phyloP scores from a whole-genome alignment of 805 yeast species.

The Cyberlindnera maclurae region DNA sequence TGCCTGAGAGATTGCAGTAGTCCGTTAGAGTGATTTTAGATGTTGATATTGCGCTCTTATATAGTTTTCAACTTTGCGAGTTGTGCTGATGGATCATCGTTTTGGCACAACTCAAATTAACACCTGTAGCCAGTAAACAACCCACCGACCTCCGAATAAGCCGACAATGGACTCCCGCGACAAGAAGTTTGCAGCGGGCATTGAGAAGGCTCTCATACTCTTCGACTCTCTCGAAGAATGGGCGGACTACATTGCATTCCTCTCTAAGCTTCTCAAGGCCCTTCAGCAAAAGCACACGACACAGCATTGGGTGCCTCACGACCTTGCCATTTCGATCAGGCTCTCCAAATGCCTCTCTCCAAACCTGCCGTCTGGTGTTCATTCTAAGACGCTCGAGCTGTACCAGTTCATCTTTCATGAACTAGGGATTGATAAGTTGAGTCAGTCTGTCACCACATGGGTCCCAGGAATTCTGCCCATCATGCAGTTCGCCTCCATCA shows the following conservation, averaged over 20 bases:
- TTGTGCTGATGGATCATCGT: too few relatives aligned
- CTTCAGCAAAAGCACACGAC: constrained; percentile 39
- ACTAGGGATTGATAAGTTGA: constrained; percentile 48
- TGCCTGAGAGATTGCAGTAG: too few relatives aligned
- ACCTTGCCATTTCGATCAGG: constrained; percentile 58
- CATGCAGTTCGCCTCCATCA: constrained; percentile 81
- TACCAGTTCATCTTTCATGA: constrained; percentile 64
- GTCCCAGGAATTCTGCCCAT: constrained; percentile 88
- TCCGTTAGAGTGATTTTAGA: too few relatives aligned
- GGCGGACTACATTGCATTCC: constrained; percentile 95
- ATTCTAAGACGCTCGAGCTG: constrained; percentile 75
- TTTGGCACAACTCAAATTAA: too few relatives aligned
- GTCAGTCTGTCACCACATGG: constrained; percentile 65
- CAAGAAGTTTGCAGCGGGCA: constrained; percentile 56
- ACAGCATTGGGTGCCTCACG: constrained; percentile 57
- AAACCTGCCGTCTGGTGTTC: constrained; percentile 90
- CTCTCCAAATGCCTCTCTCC: constrained; percentile 78
- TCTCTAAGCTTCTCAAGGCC: constrained; percentile 72
- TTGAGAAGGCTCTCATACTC: constrained; percentile 64
- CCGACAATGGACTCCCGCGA: constrained; percentile 46
- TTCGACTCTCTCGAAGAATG: constrained; percentile 89
- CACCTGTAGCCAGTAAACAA: too few relatives aligned
- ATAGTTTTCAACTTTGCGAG: too few relatives aligned
- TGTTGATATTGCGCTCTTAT: too few relatives aligned
- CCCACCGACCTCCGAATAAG: background rate